Base-by-base conservation (phyloP, 108 stramenopile genomes). In the Cylindrotheca fusiformis region DNA sequence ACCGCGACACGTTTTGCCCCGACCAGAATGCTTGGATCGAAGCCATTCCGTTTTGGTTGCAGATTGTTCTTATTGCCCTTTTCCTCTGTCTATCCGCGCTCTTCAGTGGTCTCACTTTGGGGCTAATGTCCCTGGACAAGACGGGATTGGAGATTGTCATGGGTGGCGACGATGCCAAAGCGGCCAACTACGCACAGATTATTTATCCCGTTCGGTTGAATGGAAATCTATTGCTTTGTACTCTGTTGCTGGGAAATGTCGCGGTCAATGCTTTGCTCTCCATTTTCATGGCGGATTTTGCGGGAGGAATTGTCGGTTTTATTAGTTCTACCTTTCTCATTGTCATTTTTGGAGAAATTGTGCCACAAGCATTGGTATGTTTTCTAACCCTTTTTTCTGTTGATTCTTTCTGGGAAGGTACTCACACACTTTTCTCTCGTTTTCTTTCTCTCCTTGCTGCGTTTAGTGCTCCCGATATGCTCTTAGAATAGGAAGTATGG, bases 291-390 rank as follows among this genome's bases (percentile, higher is more conserved):
- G 96, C 97, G 4, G 89, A 87, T 50, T 66, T 95, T 19, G 79
- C 92, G 5, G 77, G 75, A 30, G 97, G 97, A 2, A 30, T 91
- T n/a, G 63, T 92, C 23, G 97, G 97, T 17, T 96, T 99, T 44
- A 33, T 97, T 14, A 58, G 78, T 0, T 96, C 95, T 14, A 99
- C 98, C 5, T 77, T 76, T 19, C 50, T 84, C 14, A 78, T 96
- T 73, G 91, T 95, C 60, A 79, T 99, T 48, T 98, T 99, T 80
- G 98, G 98, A 48, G 98, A 99, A 75, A 98, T 99, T 55, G 63
- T 96, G 4, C 98, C 98, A 0, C 98, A 99, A 78, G 97, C 98
- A 5, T 19, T 80, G 32, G 71, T 72, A 72, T 28, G 71, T 59
- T 14, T 20, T 47, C 4, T 60, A 4, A 18, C n/a, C 21, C 22